A percentile compares a stretch with the other conserved stretches of the same genome.
These are phyloP conservation scores for Zygosaccharomyces rouxii DNA, from an alignment of 805 yeast species.

Conservation along the genomic window DNA sequence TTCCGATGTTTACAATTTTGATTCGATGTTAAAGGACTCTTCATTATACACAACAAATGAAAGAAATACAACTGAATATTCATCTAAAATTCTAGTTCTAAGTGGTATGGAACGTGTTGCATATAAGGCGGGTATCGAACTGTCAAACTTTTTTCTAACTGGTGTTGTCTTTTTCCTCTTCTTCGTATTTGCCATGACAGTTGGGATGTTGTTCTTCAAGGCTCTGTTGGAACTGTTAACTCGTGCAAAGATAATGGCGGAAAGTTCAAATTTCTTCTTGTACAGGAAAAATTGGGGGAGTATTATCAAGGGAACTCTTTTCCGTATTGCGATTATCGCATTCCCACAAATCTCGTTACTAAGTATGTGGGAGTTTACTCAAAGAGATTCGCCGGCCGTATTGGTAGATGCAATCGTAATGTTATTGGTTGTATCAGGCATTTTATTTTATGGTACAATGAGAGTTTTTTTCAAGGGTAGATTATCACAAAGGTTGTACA, in stretches of 20 bases:
- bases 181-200: slow-evolving; percentile 59
- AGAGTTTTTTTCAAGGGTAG: slow-evolving; percentile 74
- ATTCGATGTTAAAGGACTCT: slow-evolving; percentile 48
- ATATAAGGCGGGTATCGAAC: slow-evolving; percentile 75
- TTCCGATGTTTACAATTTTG: slow-evolving; percentile 39
- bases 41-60: slow-evolving; percentile 68
- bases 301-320: slow-evolving; percentile 84
- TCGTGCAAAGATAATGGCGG: slow-evolving; percentile 53
- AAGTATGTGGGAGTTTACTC: slow-evolving; percentile 86
- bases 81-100: slow-evolving; percentile 69
- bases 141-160: slow-evolving; percentile 81
- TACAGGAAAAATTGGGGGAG: slow-evolving; percentile 79
- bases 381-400: slow-evolving; percentile 77
- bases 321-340: slow-evolving; percentile 75
- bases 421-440: slow-evolving; percentile 50
- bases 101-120: slow-evolving; percentile 94
- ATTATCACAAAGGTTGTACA: slow-evolving; percentile 63
- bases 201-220: slow-evolving; percentile 57
- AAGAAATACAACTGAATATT: slow-evolving; percentile 48
- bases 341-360: slow-evolving; percentile 82
- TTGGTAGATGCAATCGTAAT: slow-evolving; percentile 74
- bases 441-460: slow-evolving; percentile 67
- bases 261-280: slow-evolving; percentile 57
- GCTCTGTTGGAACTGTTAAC: slow-evolving; percentile 61
- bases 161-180: slow-evolving; percentile 80